Evolutionary conservation across 768 basidiomycete species (phyloP).

Genomic region (Termitomyces sp.): DNA sequence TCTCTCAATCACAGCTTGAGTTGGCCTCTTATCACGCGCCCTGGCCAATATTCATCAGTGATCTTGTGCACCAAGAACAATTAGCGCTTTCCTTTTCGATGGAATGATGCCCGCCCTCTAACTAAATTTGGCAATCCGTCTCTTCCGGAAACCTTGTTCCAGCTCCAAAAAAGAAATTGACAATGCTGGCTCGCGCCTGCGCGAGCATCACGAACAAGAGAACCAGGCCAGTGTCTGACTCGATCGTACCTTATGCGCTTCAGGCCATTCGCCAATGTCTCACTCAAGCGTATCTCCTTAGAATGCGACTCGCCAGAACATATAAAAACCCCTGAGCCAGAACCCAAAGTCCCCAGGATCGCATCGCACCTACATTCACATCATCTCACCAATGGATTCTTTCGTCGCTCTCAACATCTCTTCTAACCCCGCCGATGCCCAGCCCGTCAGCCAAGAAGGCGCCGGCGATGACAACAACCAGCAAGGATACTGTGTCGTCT

Average conservation of each 20-base stretch:
- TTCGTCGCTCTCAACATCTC: not conserved
- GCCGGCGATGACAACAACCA: not conserved
- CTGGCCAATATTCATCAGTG: not conserved
- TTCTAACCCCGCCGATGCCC: not conserved
- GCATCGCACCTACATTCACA: not conserved
- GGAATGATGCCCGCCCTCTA: too few species aligned
- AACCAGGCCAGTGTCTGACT: not conserved
- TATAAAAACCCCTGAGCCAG: not conserved
- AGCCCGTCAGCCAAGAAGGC: not conserved
- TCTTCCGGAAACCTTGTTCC: too few species aligned
- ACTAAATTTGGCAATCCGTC: too few species aligned
- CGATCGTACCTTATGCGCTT: not conserved
- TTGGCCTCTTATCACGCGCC: not conserved
- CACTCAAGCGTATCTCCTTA: too few species aligned
- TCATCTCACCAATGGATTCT: not conserved
- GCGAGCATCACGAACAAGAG: not conserved
- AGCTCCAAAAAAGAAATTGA: not conserved
- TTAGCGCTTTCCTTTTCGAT: not conserved
- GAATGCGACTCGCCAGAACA: not conserved
- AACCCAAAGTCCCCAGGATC: not conserved
- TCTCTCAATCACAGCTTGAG: too few species aligned
- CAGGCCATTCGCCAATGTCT: too few species aligned
- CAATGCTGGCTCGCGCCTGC: not conserved
- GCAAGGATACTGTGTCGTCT: not conserved
- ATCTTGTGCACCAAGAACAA: not conserved